Base-by-base conservation (phyloP, 2,329 filamentous ascomycete genomes). In the Escovopsis weberi region DNA sequence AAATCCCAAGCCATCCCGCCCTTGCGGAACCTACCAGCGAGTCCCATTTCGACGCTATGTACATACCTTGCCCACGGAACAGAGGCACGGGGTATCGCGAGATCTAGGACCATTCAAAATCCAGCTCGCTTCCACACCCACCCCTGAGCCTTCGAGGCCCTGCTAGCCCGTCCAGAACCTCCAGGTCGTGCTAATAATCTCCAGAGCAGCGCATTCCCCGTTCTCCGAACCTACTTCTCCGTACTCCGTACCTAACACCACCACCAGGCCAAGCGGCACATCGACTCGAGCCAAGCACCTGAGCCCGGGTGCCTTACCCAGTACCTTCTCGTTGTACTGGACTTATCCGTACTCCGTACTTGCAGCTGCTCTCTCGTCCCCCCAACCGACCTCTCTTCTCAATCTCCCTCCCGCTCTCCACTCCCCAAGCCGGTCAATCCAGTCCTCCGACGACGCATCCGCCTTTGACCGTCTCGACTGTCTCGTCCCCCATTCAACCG, bases 401-500 rank as follows among this genome's bases (percentile, higher is more conserved):
- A 23, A 46, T 52, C 50, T 50, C 50, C 50, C 50, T 59, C 55
- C 56, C 53, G 51, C 55, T 55, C 56, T 58, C 57, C 56, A 57
- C 56, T 56, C 52, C 53, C 52, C 45, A 47, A 47, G 44, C 44
- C 50, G 47, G 51, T 48, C 48, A 50, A 51, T 51, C 50, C 51
- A 48, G 50, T 49, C 51, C 47, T 49, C 48, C 52, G 49, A 55
- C 53, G 49, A 55, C 48, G 44, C 44, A 43, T 42, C 40, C 45
- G 42, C 26, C 26, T 34, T 34, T 39, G 38, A 30, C 46, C 41
- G 40, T 45, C 47, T 40, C 41, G 35, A 44, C 40, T 45, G 39
- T 43, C 44, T 38, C 38, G 44, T 36, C 45, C 42, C 32, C 40
- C 11, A 41, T 23, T 23, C 23, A 12, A 23, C 18, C 18, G 35